phyloP scores from a whole-genome alignment of 495 filamentous ascomycete genomes.

The Aspergillus affinis region DNA sequence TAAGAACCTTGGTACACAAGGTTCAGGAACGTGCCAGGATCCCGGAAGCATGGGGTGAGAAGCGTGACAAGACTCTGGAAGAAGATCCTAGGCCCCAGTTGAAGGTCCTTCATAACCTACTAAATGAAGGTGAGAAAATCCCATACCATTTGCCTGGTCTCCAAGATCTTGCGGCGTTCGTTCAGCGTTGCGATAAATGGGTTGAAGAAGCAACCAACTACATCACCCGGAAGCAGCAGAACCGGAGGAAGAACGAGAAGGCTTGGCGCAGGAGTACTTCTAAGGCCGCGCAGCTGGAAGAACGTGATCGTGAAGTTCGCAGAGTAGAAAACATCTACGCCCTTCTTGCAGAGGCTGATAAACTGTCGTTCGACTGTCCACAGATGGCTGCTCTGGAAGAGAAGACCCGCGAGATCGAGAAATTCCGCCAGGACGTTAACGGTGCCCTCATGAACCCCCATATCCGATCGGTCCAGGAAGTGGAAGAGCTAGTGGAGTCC shows the following conservation, averaged over 20 bases:
- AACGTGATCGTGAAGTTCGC: constrained; percentile 83
- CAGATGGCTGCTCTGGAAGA: constrained; percentile 88
- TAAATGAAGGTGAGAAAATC: constrained; percentile 96
- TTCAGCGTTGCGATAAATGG: constrained; percentile 95
- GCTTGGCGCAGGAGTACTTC: constrained; percentile 78
- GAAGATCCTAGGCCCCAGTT: constrained; percentile 81
- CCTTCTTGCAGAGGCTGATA: constrained; percentile 79
- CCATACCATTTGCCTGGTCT: constrained; percentile 88
- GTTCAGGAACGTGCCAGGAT: constrained; percentile 82
- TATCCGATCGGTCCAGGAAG: constrained; percentile 63
- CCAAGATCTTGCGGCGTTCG: constrained; percentile 78
- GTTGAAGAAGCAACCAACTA: constrained; percentile 97
- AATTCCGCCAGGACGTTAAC: constrained; percentile 79
- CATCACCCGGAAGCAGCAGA: constrained; percentile 97
- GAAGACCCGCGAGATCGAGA: constrained; percentile 80
- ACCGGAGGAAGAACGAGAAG: constrained; percentile 95
- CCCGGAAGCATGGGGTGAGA: constrained; percentile 88
- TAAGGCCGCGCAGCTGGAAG: constrained; percentile 79
- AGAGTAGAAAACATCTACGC: constrained; percentile 87
- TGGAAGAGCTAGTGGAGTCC: constrained; percentile 85
- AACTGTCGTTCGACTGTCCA: constrained; percentile 89
- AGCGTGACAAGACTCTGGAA: constrained; percentile 79
- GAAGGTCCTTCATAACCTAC: constrained; percentile 78
- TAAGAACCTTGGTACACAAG: constrained; percentile 66
- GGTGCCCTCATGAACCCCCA: constrained; percentile 62